These are phyloP conservation scores for Trichodelitschia bisporula DNA, from an alignment of 495 filamentous ascomycete species.

Conservation along the genomic window DNA sequence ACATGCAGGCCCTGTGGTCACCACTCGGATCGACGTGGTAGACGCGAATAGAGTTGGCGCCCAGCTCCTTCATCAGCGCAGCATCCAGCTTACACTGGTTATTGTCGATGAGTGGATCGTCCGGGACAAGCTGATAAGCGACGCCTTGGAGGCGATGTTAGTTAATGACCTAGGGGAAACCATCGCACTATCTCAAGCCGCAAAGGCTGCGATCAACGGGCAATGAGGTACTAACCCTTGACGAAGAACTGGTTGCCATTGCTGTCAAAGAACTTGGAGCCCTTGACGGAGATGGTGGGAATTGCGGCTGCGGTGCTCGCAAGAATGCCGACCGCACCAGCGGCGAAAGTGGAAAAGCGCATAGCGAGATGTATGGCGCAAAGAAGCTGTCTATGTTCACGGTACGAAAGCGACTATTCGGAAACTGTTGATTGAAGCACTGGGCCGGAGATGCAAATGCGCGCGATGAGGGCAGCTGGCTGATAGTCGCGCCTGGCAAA, in stretches of 20 bases:
- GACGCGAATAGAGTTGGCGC: constrained; percentile 66
- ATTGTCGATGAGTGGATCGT: constrained; percentile 52
- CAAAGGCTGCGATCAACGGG: neutral
- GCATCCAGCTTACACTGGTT: constrained; percentile 62
- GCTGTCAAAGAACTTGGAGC: constrained; percentile 65
- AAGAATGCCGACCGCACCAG: too few species aligned
- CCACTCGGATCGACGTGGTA: constrained; percentile 56
- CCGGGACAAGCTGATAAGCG: constrained; percentile 29
- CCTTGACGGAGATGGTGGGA: constrained; percentile 38
- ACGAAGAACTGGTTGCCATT: constrained; percentile 61
- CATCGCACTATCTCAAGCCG: neutral
- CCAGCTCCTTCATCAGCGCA: constrained; percentile 50
- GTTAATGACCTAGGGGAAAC: neutral
- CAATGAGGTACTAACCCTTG: constrained; percentile 29
- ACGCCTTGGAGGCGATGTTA: constrained; percentile 24
- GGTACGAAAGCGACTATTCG: too few species aligned
- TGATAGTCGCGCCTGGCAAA: too few species aligned
- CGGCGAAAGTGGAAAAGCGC: too few species aligned
- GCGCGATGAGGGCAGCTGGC: too few species aligned
- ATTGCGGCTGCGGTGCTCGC: too few species aligned
- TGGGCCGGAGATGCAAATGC: too few species aligned
- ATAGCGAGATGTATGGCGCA: too few species aligned
- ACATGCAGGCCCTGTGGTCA: constrained; percentile 66
- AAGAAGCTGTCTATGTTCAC: too few species aligned
- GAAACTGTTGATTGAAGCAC: too few species aligned